Evolutionary conservation across 768 basidiomycete species (phyloP).

Genomic region (Cystofilobasidium bisporidii): DNA sequence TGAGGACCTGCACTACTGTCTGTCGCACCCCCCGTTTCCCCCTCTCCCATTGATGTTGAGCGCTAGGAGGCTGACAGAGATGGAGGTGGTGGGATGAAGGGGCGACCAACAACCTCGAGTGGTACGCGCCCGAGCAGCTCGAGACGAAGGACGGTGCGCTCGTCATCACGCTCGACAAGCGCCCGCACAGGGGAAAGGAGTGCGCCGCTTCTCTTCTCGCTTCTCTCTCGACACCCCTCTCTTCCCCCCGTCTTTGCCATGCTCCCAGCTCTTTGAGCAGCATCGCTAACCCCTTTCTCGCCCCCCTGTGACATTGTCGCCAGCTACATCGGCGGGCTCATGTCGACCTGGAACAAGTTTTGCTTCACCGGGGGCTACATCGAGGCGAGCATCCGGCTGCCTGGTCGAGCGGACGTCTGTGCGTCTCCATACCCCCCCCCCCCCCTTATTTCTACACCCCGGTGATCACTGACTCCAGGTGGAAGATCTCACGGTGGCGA

Average conservation of each 20-base stretch:
- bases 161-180: conserved; percentile 36
- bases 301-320: no score
- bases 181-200: conserved; percentile 3
- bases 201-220: background rate
- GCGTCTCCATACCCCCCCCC: conserved; percentile 37
- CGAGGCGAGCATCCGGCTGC: conserved; percentile 56
- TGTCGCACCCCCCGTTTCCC: background rate
- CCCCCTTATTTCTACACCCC: no score
- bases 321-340: conserved; percentile 28
- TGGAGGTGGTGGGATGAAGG: no score
- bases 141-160: conserved; percentile 39
- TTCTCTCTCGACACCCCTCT: background rate
- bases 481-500: no score
- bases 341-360: conserved; percentile 61
- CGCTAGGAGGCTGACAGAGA: no score
- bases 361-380: conserved; percentile 70
- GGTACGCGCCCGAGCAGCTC: conserved; percentile 42
- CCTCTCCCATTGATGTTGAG: no score
- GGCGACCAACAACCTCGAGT: conserved; percentile 23
- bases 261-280: no score
- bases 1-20: conserved; percentile 39
- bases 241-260: no score
- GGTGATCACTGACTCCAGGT: no score
- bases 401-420: conserved; percentile 56
- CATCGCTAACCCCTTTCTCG: no score